These are phyloP conservation scores for Asterionellopsis glacialis DNA, from an alignment of 108 stramenopile genomes.

Conservation along the genomic window DNA sequence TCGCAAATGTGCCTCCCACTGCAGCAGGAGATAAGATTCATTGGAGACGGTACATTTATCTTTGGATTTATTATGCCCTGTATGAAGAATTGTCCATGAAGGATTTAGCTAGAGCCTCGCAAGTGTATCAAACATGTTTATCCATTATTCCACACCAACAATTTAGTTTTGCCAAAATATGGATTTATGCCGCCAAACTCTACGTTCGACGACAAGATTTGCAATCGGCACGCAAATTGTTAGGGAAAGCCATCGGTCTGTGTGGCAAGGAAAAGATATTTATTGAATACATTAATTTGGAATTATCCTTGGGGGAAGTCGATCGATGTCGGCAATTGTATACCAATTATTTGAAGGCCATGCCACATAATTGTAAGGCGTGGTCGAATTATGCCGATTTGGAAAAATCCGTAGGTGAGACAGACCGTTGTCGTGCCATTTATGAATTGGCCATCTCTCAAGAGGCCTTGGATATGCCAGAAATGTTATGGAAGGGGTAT, in stretches of 20 bases:
- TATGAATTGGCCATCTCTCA: slow-evolving; percentile 92
- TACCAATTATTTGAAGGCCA: slow-evolving; percentile 89
- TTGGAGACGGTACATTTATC: slow-evolving; percentile 97
- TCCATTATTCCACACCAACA: slow-evolving; percentile 88
- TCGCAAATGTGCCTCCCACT: slow-evolving; percentile 87
- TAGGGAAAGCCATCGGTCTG: slow-evolving; percentile 92
- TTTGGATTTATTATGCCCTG: slow-evolving; percentile 96
- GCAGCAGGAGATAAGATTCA: slow-evolving; percentile 75
- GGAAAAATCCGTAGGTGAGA: slow-evolving; percentile 92
- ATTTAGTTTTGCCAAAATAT: slow-evolving; percentile 96
- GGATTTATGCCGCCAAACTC: slow-evolving; percentile 93
- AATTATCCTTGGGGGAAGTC: slow-evolving; percentile 95
- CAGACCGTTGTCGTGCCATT: slow-evolving; percentile 91
- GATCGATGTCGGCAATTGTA: slow-evolving; percentile 95
- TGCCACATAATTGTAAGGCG: slow-evolving; percentile 87
- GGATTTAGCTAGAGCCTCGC: slow-evolving; percentile 77
- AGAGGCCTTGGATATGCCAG: slow-evolving; percentile 95
- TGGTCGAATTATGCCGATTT: slow-evolving; percentile 93
- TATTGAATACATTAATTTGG: slow-evolving; percentile 90
- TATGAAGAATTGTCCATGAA: slow-evolving; percentile 88
- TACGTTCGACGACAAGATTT: slow-evolving; percentile 91
- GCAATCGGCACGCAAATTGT: slow-evolving; percentile 82
- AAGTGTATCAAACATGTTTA: slow-evolving; percentile 89
- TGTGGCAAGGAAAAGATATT: slow-evolving; percentile 94
- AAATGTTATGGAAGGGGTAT: slow-evolving; percentile 95